Base-by-base conservation (phyloP, 139 green algal genomes). In the Chlamydomonas eustigma region DNA sequence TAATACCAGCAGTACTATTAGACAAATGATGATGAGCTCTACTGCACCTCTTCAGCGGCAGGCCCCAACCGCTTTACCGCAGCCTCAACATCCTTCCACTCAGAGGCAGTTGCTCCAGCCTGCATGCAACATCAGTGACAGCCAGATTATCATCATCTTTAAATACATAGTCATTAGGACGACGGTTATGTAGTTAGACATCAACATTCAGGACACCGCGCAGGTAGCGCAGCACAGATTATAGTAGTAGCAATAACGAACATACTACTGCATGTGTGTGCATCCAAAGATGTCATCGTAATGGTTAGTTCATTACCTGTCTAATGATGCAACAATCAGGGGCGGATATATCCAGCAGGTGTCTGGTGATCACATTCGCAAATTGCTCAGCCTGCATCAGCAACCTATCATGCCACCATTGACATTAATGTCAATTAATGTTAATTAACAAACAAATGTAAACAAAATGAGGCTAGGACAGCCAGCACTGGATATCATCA, bases 371-470 rank as follows among this genome's bases (percentile, higher is more conserved):
- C 84, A 95, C 91, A 30, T 88, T 89, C 28, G 91, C 91, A 83
- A 96, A 95, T 75, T 92, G 90, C 84, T 95, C 90, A 1, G 75
- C 81, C 83, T 95, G 73, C 73, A 76, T 78, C 28, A 73, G 71
- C 39, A 68, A 32, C 71, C 44, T 68, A 22, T 4, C n/a, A n/a
- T n/a, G n/a, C n/a, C n/a, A n/a, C n/a, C n/a, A n/a, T n/a, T n/a
- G n/a, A n/a, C n/a, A n/a, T n/a, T n/a, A n/a, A n/a, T n/a, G n/a
- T n/a, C n/a, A n/a, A n/a, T n/a, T n/a, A n/a, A n/a, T n/a, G n/a
- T n/a, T n/a, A n/a, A n/a, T n/a, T n/a, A n/a, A n/a, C n/a, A n/a
- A n/a, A n/a, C n/a, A n/a, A n/a, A n/a, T n/a, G n/a, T n/a, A n/a
- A n/a, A n/a, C n/a, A n/a, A n/a, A n/a, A n/a, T n/a, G n/a, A n/a